Percentiles rank a stretch among this genome's conserved stretches.
Conservation (phyloP, 1,284 basidiomycete genomes). For the Ustilago trichophora region DNA sequence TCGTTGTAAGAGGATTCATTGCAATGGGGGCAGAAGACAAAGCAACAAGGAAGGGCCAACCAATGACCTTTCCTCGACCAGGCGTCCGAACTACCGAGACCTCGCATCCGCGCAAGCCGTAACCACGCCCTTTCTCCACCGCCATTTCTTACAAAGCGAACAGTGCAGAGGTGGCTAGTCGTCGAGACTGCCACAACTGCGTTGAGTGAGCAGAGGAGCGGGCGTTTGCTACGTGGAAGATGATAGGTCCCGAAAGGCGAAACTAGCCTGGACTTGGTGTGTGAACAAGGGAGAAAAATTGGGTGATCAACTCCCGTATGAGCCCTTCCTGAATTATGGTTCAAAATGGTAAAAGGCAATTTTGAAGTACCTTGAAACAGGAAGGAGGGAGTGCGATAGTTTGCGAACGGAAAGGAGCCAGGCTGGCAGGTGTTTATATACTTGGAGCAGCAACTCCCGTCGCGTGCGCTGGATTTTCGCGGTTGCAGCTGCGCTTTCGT, state of each 20-base stretch:
- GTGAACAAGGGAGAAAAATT: slow-evolving; percentile 44
- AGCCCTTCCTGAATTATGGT: slow-evolving; percentile 52
- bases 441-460: neutral
- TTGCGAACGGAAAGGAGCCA: too few relatives aligned
- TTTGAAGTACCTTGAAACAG: slow-evolving; percentile 54
- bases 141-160: neutral
- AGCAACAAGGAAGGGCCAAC: neutral
- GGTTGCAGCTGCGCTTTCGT: neutral
- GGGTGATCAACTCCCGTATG: slow-evolving; percentile 47
- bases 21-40: neutral
- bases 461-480: neutral
- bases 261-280: slow-evolving; percentile 14
- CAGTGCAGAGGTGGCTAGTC: slow-evolving; percentile 10
- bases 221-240: too few relatives aligned
- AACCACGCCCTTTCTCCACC: neutral
- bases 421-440: too few relatives aligned
- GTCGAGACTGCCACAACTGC: slow-evolving; percentile 13
- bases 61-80: slow-evolving; percentile 8
- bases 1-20: too few relatives aligned
- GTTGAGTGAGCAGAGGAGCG: neutral
- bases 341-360: slow-evolving; percentile 59
- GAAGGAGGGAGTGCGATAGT: slow-evolving; percentile 47
- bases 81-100: slow-evolving; percentile 24
- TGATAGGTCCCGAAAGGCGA: slow-evolving; percentile 22
- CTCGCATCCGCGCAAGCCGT: neutral